Base-by-base conservation (phyloP, 306 rosid species). In the Hippophae gyantsensis region DNA sequence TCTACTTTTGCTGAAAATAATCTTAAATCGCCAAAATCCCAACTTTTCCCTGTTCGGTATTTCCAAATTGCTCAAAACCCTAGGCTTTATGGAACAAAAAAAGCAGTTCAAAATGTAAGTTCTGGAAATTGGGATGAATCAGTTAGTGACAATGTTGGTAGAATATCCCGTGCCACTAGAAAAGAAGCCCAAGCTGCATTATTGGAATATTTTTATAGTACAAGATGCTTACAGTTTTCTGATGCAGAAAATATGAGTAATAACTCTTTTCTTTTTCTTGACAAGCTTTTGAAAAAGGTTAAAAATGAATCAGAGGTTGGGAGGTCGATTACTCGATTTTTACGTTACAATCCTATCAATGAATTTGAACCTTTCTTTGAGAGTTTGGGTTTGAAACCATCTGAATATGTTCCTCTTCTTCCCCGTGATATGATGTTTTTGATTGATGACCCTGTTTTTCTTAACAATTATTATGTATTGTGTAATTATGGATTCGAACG, bases 321-420 rank as follows among this genome's bases (percentile, higher is more conserved):
- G 42, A 56, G 68, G 45, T 72, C 81, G 3, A 47, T 82, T 48
- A 9, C 79, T 12, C 74, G 87, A 18, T 74, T 76, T 45, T 71
- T 89, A 43, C 72, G 87, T 13, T 84, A 86, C 64, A 80, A 90
- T 59, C 97, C 97, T 12, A 66, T 90, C 63, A 86, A 90, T 54
- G 97, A 90, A 52, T 90, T 90, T 46, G 95, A 86, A 52, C 94
- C 88, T 50, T 90, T 90, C 63, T 84, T 89, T 42, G 97, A 89
- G 78, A 86, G 94, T 71, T 51, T 74, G 60, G 97, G 95, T 14
- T 76, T 90, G 77, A 72, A 74, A 50, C 90, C 95, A 69, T 72
- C 78, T 0, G 94, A 90, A 56, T 90, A 78, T 61, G 64, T 25
- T 12, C 61, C 70, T 32, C 60, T 86, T 56, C 82, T 89, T 70